A percentile compares a stretch with the other conserved stretches of the same genome.
phyloP scores from a whole-genome alignment of 1,284 basidiomycete species.

The Lentinula novae-zelandiae region DNA sequence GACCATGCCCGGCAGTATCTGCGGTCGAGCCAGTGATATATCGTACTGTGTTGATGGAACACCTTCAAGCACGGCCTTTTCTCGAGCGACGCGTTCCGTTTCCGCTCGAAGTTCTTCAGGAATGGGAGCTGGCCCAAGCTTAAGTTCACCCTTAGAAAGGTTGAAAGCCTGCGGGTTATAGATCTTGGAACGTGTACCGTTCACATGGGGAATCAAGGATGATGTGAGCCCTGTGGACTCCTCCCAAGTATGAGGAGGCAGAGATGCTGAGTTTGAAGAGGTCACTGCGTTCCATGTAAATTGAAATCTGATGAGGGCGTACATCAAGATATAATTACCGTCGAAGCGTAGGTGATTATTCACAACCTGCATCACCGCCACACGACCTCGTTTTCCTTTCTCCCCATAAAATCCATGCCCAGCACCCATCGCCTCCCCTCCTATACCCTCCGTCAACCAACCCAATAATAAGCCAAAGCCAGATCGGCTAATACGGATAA shows the following conservation, averaged over 20 bases:
- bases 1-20: constrained; percentile 46
- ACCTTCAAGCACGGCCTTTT: constrained; percentile 68
- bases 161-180: constrained; percentile 73
- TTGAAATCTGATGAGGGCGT: constrained; percentile 14
- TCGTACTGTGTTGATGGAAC: constrained; percentile 66
- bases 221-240: constrained; percentile 80
- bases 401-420: constrained; percentile 84
- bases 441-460: constrained; percentile 93
- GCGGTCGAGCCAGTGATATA: constrained; percentile 46
- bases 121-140: constrained; percentile 79
- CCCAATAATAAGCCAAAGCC: constrained; percentile 91
- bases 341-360: constrained; percentile 92
- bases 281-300: constrained; percentile 50
- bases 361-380: constrained; percentile 89
- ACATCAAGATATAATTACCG: constrained; percentile 46
- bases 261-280: constrained; percentile 61
- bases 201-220: constrained; percentile 66
- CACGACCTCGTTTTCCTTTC: constrained; percentile 71
- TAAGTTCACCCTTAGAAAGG: constrained; percentile 67
- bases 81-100: constrained; percentile 68
- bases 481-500: constrained; percentile 86
- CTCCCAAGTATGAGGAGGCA: constrained; percentile 69
- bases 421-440: constrained; percentile 78
- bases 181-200: constrained; percentile 35
- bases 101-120: constrained; percentile 78